Evolutionary conservation across 2,329 filamentous ascomycete genomes (phyloP).

Genomic region (Didymellaceae sp.): DNA sequence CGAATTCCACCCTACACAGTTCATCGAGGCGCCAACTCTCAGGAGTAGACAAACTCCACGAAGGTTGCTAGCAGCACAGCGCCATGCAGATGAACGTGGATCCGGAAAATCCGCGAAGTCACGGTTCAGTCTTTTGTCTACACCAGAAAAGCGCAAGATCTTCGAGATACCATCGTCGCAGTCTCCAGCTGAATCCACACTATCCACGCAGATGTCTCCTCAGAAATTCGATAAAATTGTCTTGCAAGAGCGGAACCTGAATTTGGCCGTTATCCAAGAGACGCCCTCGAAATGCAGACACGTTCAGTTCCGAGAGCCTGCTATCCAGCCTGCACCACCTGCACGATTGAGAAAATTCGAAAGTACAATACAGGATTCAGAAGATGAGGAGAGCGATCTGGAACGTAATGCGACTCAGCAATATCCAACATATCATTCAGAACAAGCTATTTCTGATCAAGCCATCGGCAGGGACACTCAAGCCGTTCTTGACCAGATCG

Average conservation of each 20-base stretch:
- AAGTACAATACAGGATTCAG: conserved; percentile 42
- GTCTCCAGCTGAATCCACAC: conserved; percentile 39
- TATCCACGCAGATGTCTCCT: conserved; percentile 38
- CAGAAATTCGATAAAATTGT: conserved; percentile 24
- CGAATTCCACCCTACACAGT: conserved; percentile 40
- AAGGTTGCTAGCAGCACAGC: not conserved
- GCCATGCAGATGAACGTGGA: not conserved
- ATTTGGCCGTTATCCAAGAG: conserved; percentile 18
- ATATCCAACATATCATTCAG: not conserved
- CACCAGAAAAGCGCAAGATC: conserved; percentile 40
- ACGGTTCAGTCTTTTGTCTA: conserved; percentile 40
- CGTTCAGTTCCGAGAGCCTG: conserved; percentile 33
- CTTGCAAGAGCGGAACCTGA: conserved; percentile 23
- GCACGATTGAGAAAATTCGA: conserved; percentile 33
- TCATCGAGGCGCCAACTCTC: conserved; percentile 29
- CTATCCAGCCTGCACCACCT: conserved; percentile 19
- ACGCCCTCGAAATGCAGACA: conserved; percentile 42
- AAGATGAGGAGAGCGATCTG: conserved; percentile 39
- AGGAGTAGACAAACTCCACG: conserved; percentile 21
- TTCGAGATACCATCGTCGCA: conserved; percentile 47
- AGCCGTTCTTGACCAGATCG: conserved; percentile 34
- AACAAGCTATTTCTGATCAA: not conserved
- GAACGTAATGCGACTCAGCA: conserved; percentile 22
- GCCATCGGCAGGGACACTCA: conserved; percentile 36
- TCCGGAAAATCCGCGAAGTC: conserved; percentile 16